Percentiles rank a stretch among this genome's conserved stretches.
Conservation (phyloP, 768 basidiomycete genomes). For the Porpolomopsis calyptriformis region DNA sequence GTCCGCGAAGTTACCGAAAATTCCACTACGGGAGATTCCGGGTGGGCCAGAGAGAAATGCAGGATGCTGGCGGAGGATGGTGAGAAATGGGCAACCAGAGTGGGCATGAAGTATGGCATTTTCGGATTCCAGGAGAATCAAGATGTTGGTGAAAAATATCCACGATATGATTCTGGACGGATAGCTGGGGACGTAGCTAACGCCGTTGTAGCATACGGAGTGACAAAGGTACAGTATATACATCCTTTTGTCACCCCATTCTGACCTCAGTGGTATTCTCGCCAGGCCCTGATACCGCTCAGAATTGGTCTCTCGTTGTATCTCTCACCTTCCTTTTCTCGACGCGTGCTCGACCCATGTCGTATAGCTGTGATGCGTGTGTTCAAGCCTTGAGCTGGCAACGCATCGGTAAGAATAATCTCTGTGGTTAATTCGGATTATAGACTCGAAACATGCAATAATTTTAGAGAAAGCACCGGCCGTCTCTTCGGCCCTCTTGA, state of each 20-base stretch:
- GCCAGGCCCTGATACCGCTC: constrained; percentile 61
- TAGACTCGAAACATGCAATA: too few relatives aligned
- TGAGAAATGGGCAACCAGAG: constrained; percentile 53
- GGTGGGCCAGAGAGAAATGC: constrained; percentile 35
- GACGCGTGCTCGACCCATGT: constrained; percentile 54
- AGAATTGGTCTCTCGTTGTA: constrained; percentile 66
- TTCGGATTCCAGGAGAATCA: constrained; percentile 60
- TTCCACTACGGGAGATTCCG: constrained; percentile 6
- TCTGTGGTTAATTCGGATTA: too few relatives aligned
- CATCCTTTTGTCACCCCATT: not conserved
- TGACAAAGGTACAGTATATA: constrained; percentile 50
- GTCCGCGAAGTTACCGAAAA: constrained; percentile 25
- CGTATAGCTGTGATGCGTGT: constrained; percentile 25
- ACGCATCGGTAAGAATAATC: not conserved
- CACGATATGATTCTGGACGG: constrained; percentile 22
- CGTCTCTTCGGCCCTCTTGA: too few relatives aligned
- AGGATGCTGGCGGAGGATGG: constrained; percentile 69
- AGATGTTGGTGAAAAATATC: constrained; percentile 7
- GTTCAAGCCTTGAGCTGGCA: constrained; percentile 14
- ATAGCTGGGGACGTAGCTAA: constrained; percentile 74
- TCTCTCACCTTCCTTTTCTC: constrained; percentile 62
- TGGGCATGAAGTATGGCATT: constrained; percentile 69
- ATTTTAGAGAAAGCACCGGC: too few relatives aligned
- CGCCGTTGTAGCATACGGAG: constrained; percentile 69
- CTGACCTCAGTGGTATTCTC: constrained; percentile 1